Evolutionary conservation across 106 monocot genomes (phyloP).

Genomic region (Dendrobium chrysotoxum): DNA sequence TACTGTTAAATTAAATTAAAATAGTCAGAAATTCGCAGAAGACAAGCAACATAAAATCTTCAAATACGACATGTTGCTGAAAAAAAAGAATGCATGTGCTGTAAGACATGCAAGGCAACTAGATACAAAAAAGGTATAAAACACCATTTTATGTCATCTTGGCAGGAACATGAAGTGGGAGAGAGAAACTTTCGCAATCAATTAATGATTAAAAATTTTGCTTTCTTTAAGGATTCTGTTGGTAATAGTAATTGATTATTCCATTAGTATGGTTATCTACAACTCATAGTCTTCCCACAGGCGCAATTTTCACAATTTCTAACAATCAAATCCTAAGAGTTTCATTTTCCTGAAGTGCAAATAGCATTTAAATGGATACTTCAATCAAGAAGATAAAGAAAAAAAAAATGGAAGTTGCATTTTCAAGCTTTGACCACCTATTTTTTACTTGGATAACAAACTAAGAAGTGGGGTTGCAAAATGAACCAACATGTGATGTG

Average conservation of each 20-base stretch:
- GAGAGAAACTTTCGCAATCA: background rate
- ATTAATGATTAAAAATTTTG: background rate
- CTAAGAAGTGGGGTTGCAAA: too few relatives aligned
- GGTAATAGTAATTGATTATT: background rate
- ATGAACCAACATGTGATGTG: too few relatives aligned
- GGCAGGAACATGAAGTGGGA: background rate
- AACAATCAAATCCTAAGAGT: background rate
- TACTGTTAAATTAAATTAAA: background rate
- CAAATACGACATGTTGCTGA: too few relatives aligned
- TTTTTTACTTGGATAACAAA: too few relatives aligned
- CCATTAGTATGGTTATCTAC: background rate
- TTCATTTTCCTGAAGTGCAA: background rate
- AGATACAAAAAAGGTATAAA: too few relatives aligned
- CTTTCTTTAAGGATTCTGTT: background rate
- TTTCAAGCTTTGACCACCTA: too few relatives aligned
- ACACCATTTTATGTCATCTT: background rate
- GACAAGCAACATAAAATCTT: too few relatives aligned
- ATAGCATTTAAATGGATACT: background rate
- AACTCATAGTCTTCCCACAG: background rate
- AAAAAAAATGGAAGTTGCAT: background rate
- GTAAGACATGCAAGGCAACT: too few relatives aligned
- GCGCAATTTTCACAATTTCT: background rate
- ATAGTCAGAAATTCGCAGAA: background rate
- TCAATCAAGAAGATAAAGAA: background rate
- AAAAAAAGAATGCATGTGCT: too few relatives aligned